Percentiles rank a stretch among this genome's conserved stretches.
phyloP scores from a whole-genome alignment of 139 green algal genomes.

The Closterium sp. region DNA sequence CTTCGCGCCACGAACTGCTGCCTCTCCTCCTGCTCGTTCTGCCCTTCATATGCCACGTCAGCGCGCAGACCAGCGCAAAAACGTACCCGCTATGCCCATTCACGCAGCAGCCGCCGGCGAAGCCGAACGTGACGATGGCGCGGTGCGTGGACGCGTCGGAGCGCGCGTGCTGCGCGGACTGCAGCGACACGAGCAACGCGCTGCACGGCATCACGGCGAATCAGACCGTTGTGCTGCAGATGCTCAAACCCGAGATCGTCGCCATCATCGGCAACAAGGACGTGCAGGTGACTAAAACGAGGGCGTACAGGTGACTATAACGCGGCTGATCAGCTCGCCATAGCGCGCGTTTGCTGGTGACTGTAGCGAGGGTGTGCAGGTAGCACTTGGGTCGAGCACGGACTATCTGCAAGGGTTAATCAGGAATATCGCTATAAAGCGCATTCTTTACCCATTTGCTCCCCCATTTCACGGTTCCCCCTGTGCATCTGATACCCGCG shows the following conservation, averaged over 20 bases:
- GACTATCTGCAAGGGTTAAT: too few species aligned
- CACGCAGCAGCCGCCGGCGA: neutral
- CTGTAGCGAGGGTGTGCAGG: neutral
- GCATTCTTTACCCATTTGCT: too few species aligned
- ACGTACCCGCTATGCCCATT: neutral
- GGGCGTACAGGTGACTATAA: too few species aligned
- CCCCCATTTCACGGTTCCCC: too few species aligned
- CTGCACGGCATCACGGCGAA: neutral
- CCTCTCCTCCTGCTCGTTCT: neutral
- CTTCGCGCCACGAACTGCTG: neutral
- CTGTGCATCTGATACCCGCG: too few species aligned
- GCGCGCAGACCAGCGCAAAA: neutral
- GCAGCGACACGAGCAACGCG: neutral
- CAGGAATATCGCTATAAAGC: too few species aligned
- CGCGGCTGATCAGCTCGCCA: too few species aligned
- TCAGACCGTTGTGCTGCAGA: neutral
- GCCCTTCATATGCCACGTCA: neutral
- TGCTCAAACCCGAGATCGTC: neutral
- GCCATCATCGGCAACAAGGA: neutral
- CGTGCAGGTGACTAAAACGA: too few species aligned
- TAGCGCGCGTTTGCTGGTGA: too few species aligned
- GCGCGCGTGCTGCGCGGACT: neutral
- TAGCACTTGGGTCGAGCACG: too few species aligned
- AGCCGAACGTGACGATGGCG: conserved; percentile 3
- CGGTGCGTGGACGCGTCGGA: neutral